Conservation (phyloP, 331 rosid species). For the Dryas integrifolia region DNA sequence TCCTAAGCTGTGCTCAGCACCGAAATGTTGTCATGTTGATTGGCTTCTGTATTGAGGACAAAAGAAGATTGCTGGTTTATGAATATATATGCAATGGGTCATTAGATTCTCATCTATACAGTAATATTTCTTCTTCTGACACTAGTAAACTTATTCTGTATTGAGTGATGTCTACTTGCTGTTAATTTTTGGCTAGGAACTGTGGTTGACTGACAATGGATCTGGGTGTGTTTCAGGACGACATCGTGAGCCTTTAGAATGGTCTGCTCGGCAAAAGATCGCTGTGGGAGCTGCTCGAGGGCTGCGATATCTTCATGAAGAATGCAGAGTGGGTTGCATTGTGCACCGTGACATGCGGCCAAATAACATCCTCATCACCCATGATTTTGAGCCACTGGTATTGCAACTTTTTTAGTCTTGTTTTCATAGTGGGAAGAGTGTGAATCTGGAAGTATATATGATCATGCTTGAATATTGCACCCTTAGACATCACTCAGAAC, state of each 20-base stretch:
- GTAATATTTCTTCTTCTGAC: conserved; percentile 35
- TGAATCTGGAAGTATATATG: neutral
- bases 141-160: neutral
- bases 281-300: conserved; percentile 96
- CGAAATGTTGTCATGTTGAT: conserved; percentile 90
- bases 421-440: neutral
- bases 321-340: conserved; percentile 91
- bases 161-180: neutral
- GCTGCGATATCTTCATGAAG: conserved; percentile 84
- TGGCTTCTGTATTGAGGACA: conserved; percentile 87
- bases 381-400: conserved; percentile 95
- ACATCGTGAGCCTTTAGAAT: conserved; percentile 57
- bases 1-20: conserved; percentile 88
- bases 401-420: conserved; percentile 4
- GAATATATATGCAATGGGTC: conserved; percentile 91
- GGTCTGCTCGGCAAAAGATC: conserved; percentile 80
- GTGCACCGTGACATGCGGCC: conserved; percentile 97
- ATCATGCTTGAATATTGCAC: too few relatives aligned
- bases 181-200: conserved; percentile 4
- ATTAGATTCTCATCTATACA: conserved; percentile 78
- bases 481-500: neutral
- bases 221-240: conserved; percentile 46
- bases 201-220: conserved; percentile 26
- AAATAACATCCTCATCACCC: conserved; percentile 86
- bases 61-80: conserved; percentile 75